These are phyloP conservation scores for Penicillium arizonense DNA, from an alignment of 495 filamentous ascomycete genomes.

Conservation along the genomic window DNA sequence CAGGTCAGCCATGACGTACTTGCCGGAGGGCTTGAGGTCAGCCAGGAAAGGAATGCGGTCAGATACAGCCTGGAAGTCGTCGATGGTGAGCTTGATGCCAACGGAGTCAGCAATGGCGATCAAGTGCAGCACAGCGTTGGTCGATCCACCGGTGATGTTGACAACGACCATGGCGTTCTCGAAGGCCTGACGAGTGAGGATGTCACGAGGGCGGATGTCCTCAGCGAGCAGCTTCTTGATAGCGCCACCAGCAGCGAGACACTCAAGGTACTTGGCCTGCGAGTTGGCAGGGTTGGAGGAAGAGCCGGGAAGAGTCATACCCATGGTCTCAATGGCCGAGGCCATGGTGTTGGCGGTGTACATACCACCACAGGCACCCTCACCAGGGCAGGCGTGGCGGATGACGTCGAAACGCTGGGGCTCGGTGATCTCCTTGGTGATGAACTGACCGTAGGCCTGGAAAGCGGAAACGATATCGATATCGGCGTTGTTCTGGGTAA, in stretches of 20 bases:
- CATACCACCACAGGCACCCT: slow-evolving; percentile 97
- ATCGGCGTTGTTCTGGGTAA: slow-evolving; percentile 66
- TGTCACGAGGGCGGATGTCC: slow-evolving; percentile 85
- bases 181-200: slow-evolving; percentile 87
- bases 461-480: slow-evolving; percentile 97
- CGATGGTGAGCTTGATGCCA: slow-evolving; percentile 89
- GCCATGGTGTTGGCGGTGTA: slow-evolving; percentile 99
- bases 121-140: slow-evolving; percentile 94
- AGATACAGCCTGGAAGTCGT: slow-evolving; percentile 95
- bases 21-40: slow-evolving; percentile 94
- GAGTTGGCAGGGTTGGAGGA: slow-evolving; percentile 91
- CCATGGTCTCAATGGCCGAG: slow-evolving; percentile 92
- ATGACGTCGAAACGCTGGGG: slow-evolving; percentile 92
- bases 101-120: slow-evolving; percentile 96
- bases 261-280: slow-evolving; percentile 81
- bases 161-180: slow-evolving; percentile 96
- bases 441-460: slow-evolving; percentile 95
- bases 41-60: slow-evolving; percentile 91
- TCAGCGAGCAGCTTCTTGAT: slow-evolving; percentile 84
- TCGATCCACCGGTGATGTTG: slow-evolving; percentile 93
- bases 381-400: slow-evolving; percentile 87
- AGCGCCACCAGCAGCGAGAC: slow-evolving; percentile 76
- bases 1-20: slow-evolving; percentile 94
- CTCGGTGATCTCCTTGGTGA: slow-evolving; percentile 88
- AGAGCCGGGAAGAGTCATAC: slow-evolving; percentile 91